Evolutionary conservation across 2,329 filamentous ascomycete species (phyloP), one percentile per base, ranked within the genome.

Genomic region (Fusarium tricinctum): DNA sequence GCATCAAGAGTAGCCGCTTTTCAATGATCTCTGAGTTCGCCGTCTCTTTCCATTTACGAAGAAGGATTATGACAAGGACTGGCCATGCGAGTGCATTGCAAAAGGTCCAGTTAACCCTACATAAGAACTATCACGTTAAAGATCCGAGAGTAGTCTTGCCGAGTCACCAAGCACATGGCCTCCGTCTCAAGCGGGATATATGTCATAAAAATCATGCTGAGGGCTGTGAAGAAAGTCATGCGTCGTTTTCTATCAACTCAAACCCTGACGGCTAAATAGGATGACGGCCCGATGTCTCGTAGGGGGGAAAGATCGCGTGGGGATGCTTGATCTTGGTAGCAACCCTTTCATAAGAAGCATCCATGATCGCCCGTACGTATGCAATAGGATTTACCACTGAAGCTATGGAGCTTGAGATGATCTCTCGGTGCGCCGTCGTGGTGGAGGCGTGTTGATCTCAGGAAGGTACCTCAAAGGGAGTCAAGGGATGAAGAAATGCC

Each of bases 261-360:
- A 69, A 23, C 62, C 62, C 49, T 45, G 33, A 59, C 57, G 66
- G 66, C 62, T 69, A 69, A 69, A 69, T 39, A 69, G 62, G 66
- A 46, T 56, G 28, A 28, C 61, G 66, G 66, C 57, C 66, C 66
- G 66, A 43, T 44, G 23, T 64, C 50, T 69, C 33, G 28, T 43
- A 50, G 20, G 55, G 52, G 63, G 62, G 26, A 28, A 46, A 51
- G 66, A 69, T 69, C 52, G 47, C 39, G 51, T 56, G 56, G 56
- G 49, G 62, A 66, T 69, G 66, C 58, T 43, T 67, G 63, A 52
- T 58, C 32, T 57, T 46, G 52, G 35, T 32, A 46, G 20, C 50
- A 53, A 32, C 40, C 61, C 23, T 44, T 47, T 49, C 66, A 52
- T 35, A 63, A 54, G 35, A 58, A 35, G 56, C 49, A 61, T 42